Conservation (phyloP, 768 basidiomycete species). For the Collybia mongolica region DNA sequence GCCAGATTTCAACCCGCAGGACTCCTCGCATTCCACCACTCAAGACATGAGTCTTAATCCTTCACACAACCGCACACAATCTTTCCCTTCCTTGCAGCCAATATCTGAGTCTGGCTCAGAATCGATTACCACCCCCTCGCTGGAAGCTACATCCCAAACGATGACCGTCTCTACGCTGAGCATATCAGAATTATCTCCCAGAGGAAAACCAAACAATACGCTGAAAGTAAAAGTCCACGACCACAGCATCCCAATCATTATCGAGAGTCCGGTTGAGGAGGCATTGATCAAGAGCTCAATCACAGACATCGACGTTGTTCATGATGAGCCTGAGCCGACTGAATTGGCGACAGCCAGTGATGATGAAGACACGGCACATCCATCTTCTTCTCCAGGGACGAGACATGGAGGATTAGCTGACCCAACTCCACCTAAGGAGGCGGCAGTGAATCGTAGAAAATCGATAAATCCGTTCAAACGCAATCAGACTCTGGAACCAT, state of each 20-base stretch:
- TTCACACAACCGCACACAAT: slow-evolving; percentile 1
- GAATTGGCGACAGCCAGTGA: background rate
- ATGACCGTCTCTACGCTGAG: slow-evolving; percentile 19
- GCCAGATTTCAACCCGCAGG: background rate
- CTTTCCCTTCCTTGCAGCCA: slow-evolving; percentile 5
- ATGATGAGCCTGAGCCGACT: slow-evolving; percentile 10
- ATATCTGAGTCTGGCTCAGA: slow-evolving; percentile 18
- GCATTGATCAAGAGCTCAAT: slow-evolving; percentile 6
- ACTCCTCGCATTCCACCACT: slow-evolving; percentile 3
- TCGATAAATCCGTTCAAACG: slow-evolving; percentile 39
- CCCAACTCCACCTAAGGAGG: background rate
- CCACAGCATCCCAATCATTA: slow-evolving; percentile 25
- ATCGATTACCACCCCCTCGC: slow-evolving; percentile 24
- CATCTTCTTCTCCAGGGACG: slow-evolving; percentile 1
- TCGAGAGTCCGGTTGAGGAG: slow-evolving; percentile 38
- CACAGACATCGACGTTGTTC: slow-evolving; percentile 10
- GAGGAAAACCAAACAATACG: slow-evolving; percentile 3
- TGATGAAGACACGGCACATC: slow-evolving; percentile 8
- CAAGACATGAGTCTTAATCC: background rate
- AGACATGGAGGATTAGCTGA: background rate
- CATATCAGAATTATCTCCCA: slow-evolving; percentile 15
- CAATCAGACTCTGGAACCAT: slow-evolving; percentile 16
- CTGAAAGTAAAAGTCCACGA: slow-evolving; percentile 19
- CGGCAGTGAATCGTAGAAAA: slow-evolving; percentile 17
- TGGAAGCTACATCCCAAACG: slow-evolving; percentile 25